These are phyloP conservation scores for Pythium oligandrum DNA, from an alignment of 352 stramenopile genomes.

Conservation along the genomic window DNA sequence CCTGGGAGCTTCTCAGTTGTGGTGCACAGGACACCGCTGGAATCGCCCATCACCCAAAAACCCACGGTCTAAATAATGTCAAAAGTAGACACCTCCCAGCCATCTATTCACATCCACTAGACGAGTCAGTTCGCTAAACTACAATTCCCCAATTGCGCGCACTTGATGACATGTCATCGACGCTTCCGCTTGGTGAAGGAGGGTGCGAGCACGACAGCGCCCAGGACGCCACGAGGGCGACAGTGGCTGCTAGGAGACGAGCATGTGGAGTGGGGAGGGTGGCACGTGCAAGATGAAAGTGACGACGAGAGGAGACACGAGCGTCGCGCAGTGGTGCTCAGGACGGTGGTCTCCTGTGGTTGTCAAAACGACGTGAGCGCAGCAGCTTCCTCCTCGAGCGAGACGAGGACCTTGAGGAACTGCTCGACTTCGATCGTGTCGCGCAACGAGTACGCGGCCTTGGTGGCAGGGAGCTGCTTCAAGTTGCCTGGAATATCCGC, in stretches of 20 bases:
- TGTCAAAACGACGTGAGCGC: constrained; percentile 26
- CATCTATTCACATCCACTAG: not conserved
- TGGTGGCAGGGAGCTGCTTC: constrained; percentile 44
- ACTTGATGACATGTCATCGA: constrained; percentile 11
- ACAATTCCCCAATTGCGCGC: too few relatives aligned
- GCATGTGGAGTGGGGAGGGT: too few relatives aligned
- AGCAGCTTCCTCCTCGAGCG: constrained; percentile 20
- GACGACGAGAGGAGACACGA: constrained; percentile 3
- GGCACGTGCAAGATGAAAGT: not conserved
- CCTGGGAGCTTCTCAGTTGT: constrained; percentile 6
- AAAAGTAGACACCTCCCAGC: not conserved
- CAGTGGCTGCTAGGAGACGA: too few relatives aligned
- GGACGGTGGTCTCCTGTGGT: constrained; percentile 12
- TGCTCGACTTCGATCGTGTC: constrained; percentile 55
- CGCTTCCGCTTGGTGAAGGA: constrained; percentile 23
- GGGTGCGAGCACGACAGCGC: too few relatives aligned
- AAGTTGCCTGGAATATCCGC: constrained; percentile 41
- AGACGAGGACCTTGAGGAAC: constrained; percentile 44
- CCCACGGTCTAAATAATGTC: constrained; percentile 1
- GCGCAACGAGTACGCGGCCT: constrained; percentile 48
- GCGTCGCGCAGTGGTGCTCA: constrained; percentile 6
- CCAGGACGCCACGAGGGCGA: too few relatives aligned
- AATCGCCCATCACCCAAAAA: constrained; percentile 19
- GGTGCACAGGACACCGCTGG: constrained; percentile 12
- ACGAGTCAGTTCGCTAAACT: not conserved